Conservation (phyloP, 768 basidiomycete species). For the Termitomyces sp. region DNA sequence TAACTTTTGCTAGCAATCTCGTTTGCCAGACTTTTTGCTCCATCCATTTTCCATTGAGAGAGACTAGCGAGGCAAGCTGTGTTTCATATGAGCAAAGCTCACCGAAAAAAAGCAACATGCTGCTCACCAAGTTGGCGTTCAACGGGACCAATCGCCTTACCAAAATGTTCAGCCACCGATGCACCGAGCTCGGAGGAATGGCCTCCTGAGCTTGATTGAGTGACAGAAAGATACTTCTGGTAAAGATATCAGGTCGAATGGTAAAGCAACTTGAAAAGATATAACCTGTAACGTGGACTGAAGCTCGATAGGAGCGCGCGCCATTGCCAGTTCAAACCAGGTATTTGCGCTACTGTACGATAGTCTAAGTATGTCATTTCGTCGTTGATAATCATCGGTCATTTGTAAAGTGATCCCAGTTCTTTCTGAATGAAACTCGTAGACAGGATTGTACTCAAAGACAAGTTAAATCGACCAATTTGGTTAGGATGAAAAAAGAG, state of each 20-base stretch:
- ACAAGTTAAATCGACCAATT: background rate
- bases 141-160: conserved; percentile 72
- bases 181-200: conserved; percentile 88
- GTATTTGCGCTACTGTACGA: conserved; percentile 66
- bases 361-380: conserved; percentile 79
- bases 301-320: conserved; percentile 86
- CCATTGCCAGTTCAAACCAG: conserved; percentile 87
- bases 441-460: conserved; percentile 81
- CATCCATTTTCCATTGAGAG: conserved; percentile 70
- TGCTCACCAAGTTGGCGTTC: conserved; percentile 69
- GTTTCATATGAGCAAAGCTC: background rate
- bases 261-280: conserved; percentile 1
- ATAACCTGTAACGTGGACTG: conserved; percentile 87
- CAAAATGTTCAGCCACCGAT: conserved; percentile 82
- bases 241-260: conserved; percentile 1
- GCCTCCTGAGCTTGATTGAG: conserved; percentile 61
- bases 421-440: conserved; percentile 78
- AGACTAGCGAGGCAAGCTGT: conserved; percentile 51
- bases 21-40: conserved; percentile 73
- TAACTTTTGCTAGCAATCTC: conserved; percentile 91
- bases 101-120: background rate
- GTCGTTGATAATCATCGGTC: conserved; percentile 78
- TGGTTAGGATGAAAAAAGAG: background rate
- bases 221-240: conserved; percentile 84
- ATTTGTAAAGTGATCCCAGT: conserved; percentile 72